A percentile compares a stretch with the other conserved stretches of the same genome.
These are phyloP conservation scores for Neopestalotiopsis rosae DNA, from an alignment of 2,329 filamentous ascomycete species.

Conservation along the genomic window DNA sequence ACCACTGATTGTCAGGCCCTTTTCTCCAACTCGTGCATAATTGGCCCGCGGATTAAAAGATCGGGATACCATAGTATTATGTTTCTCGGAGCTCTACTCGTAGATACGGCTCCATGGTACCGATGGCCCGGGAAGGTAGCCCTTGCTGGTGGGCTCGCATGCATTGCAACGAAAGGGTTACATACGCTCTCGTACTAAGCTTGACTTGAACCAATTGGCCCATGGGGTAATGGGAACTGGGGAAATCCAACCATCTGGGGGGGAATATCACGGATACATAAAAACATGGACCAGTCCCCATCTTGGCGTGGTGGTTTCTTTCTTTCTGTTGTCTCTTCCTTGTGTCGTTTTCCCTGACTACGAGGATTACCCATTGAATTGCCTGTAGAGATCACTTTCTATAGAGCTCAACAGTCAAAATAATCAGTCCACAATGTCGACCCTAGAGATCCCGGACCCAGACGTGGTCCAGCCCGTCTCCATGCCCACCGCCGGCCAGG, in stretches of 20 bases:
- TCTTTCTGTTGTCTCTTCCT: not conserved
- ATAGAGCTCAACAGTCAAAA: not conserved
- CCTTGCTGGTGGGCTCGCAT: conserved; percentile 5
- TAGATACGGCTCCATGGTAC: conserved; percentile 1
- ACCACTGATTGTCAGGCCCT: not conserved
- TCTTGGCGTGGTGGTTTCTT: not conserved
- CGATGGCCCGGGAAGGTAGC: conserved; percentile 6
- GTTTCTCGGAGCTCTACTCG: not conserved
- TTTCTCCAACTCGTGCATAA: conserved; percentile 5
- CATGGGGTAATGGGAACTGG: conserved; percentile 12
- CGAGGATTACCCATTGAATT: not conserved
- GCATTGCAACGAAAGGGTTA: conserved; percentile 5
- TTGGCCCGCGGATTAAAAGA: not conserved
- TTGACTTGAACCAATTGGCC: not conserved
- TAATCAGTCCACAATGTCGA: conserved; percentile 29
- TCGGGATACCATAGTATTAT: not conserved
- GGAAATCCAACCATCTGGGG: not conserved
- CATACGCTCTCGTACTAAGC: not conserved
- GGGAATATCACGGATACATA: not conserved
- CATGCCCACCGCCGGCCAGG: conserved; percentile 25
- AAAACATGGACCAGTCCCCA: conserved; percentile 9
- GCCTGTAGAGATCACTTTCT: not conserved
- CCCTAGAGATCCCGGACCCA: conserved; percentile 32
- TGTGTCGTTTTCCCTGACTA: not conserved
- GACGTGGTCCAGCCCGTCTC: conserved; percentile 29